These are phyloP conservation scores for Serendipita vermifera DNA, from an alignment of 768 basidiomycete genomes.

Conservation along the genomic window DNA sequence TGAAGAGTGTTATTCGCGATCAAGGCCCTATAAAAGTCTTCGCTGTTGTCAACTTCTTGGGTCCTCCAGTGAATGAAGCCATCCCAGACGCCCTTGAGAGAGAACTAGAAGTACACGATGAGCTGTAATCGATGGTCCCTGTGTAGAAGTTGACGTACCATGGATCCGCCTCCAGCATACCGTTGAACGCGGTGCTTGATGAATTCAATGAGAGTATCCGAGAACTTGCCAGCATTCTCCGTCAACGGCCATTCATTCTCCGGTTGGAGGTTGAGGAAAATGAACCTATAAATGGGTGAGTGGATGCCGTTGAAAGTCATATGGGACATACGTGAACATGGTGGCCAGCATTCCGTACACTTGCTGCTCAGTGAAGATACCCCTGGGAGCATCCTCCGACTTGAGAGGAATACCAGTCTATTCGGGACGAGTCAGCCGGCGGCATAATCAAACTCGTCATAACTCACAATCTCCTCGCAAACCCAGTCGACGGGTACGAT, in stretches of 20 bases:
- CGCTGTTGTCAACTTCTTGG: constrained; percentile 56
- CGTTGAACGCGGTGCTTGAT: constrained; percentile 42
- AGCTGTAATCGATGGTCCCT: too few species aligned
- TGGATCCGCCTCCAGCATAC: constrained; percentile 26
- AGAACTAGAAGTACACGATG: constrained; percentile 53
- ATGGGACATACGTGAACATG: constrained; percentile 48
- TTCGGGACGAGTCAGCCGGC: background rate
- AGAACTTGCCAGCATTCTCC: constrained; percentile 37
- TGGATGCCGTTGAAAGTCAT: background rate
- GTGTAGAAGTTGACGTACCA: constrained; percentile 24
- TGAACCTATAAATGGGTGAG: constrained; percentile 33
- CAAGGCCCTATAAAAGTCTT: constrained; percentile 17
- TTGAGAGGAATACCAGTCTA: constrained; percentile 67
- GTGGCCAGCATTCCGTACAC: constrained; percentile 52
- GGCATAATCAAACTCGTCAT: background rate
- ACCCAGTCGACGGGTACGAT: constrained; percentile 49
- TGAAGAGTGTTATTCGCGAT: constrained; percentile 12
- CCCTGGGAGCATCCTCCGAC: constrained; percentile 37
- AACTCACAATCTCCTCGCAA: constrained; percentile 40
- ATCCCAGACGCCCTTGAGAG: constrained; percentile 61
- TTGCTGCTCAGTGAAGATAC: constrained; percentile 48
- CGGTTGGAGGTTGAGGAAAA: constrained; percentile 61
- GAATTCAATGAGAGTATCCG: constrained; percentile 39
- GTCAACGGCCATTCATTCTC: constrained; percentile 44
- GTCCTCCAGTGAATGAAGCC: constrained; percentile 56